A percentile compares a stretch with the other conserved stretches of the same genome.
Evolutionary conservation across 805 yeast genomes (phyloP).

Genomic region (Lachancea meyersii): DNA sequence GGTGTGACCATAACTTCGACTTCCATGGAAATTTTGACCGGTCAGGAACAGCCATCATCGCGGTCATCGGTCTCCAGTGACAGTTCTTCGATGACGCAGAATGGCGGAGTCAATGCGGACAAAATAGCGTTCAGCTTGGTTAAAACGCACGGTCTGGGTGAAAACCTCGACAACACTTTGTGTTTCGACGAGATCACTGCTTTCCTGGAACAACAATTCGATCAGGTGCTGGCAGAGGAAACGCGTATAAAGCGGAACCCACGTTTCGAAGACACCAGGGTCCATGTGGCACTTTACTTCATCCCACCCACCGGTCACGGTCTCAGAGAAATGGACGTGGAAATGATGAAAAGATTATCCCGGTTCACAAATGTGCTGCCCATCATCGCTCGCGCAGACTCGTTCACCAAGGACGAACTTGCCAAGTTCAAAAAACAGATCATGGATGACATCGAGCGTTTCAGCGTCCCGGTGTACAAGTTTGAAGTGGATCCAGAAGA

Average conservation of each 20-base stretch:
- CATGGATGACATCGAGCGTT: conserved; percentile 55
- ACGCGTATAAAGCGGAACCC: conserved; percentile 84
- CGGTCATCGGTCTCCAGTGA: conserved; percentile 8
- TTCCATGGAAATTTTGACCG: conserved; percentile 28
- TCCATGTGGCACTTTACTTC: conserved; percentile 67
- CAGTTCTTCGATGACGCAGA: conserved; percentile 2
- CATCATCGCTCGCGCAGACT: conserved; percentile 62
- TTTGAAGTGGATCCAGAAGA: conserved; percentile 67
- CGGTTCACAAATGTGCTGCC: conserved; percentile 73
- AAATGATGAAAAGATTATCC: conserved; percentile 62
- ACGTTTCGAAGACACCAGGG: conserved; percentile 68
- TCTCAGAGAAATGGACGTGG: conserved; percentile 64
- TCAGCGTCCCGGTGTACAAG: conserved; percentile 67
- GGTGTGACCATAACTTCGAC: conserved; percentile 63
- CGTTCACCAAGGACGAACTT: conserved; percentile 59
- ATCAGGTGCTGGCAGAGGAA: conserved; percentile 75
- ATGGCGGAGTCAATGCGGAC: conserved; percentile 26
- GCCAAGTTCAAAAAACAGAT: conserved; percentile 53
- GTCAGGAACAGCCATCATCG: conserved; percentile 8
- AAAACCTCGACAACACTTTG: conserved; percentile 62
- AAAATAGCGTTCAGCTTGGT: conserved; percentile 54
- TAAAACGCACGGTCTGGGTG: conserved; percentile 77
- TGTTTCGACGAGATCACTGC: conserved; percentile 61
- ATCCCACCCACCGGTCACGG: conserved; percentile 77
- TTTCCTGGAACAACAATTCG: conserved; percentile 71